Base-by-base conservation (phyloP, 2,329 filamentous ascomycete species). In the Exophiala phaeomuriformis region DNA sequence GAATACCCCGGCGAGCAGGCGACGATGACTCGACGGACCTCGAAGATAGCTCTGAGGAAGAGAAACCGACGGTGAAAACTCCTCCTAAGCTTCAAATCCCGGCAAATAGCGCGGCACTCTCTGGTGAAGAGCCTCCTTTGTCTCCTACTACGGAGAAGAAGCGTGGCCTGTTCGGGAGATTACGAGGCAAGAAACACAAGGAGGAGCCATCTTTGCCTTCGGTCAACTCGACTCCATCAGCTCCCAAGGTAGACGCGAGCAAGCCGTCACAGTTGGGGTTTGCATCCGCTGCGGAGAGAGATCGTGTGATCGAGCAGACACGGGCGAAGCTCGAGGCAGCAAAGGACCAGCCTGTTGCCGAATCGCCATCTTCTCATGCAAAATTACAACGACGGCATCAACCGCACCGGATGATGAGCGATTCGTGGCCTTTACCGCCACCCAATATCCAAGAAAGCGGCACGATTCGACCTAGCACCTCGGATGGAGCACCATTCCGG, bases 121-220 rank as follows among this genome's bases (percentile, higher is more conserved):
- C 71, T 74, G 45, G 46, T 50, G 45, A 56, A 48, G 54, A 49
- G 47, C 56, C 53, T 32, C 45, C 19, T 19, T 19, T 47, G 44
- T 65, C 64, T n/a, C 64, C 63, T 6, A 64, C 65, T 42, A 69
- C 67, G 46, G 55, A 66, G 28, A 73, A 72, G 57, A 63, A 67
- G 51, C 74, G 72, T 57, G 70, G 72, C 10, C 64, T 73, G 59
- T 71, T 73, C 51, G 66, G 76, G 69, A 64, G 64, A 43, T 68
- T 89, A n/a, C 79, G 82, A 36, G 82, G 85, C 51, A 84, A 79
- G 68, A 86, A 82, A 66, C 69, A 69, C 35, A 75, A 79, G 57
- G 63, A 71, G 29, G 64, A 60, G 32, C 32, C 53, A 27, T 45
- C 43, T 10, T 57, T 54, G 5, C 54, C 50, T 0, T 45, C 58